These are phyloP conservation scores for Haberlea rhodopensis DNA, from an alignment of 257 asterid genomes.

Conservation along the genomic window DNA sequence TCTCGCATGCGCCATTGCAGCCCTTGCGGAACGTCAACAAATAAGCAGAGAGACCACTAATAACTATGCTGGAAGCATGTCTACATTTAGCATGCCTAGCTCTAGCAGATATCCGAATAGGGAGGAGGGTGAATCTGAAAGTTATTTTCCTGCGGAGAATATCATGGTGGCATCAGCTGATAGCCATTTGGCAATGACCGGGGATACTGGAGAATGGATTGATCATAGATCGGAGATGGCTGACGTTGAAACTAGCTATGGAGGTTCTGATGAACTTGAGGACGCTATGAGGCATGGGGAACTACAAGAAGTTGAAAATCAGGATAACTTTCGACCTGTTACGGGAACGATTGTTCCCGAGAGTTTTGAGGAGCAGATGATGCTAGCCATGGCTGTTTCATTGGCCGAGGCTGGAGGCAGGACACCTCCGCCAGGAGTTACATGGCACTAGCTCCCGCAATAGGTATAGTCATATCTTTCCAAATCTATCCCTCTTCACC, in stretches of 20 bases:
- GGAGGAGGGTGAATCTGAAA: slow-evolving; percentile 48
- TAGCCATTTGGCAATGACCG: slow-evolving; percentile 44
- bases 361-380: slow-evolving; percentile 91
- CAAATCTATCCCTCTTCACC: not conserved
- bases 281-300: slow-evolving; percentile 29
- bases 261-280: slow-evolving; percentile 54
- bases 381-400: slow-evolving; percentile 90
- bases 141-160: slow-evolving; percentile 42
- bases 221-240: slow-evolving; percentile 43
- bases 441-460: slow-evolving; percentile 54
- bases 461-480: slow-evolving; percentile 24
- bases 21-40: slow-evolving; percentile 91
- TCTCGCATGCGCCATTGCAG: slow-evolving; percentile 88
- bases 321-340: slow-evolving; percentile 36
- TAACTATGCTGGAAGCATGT: slow-evolving; percentile 37
- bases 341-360: slow-evolving; percentile 60
- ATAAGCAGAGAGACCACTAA: slow-evolving; percentile 50
- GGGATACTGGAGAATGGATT: slow-evolving; percentile 43
- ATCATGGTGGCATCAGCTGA: slow-evolving; percentile 36
- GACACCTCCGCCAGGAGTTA: slow-evolving; percentile 60
- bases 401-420: slow-evolving; percentile 81
- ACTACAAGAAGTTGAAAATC: slow-evolving; percentile 44
- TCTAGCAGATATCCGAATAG: slow-evolving; percentile 39
- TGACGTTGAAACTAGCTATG: slow-evolving; percentile 61
- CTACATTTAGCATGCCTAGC: slow-evolving; percentile 37